These are phyloP conservation scores for Lepidium aucheri DNA, from an alignment of 345 rosid genomes.

Conservation along the genomic window DNA sequence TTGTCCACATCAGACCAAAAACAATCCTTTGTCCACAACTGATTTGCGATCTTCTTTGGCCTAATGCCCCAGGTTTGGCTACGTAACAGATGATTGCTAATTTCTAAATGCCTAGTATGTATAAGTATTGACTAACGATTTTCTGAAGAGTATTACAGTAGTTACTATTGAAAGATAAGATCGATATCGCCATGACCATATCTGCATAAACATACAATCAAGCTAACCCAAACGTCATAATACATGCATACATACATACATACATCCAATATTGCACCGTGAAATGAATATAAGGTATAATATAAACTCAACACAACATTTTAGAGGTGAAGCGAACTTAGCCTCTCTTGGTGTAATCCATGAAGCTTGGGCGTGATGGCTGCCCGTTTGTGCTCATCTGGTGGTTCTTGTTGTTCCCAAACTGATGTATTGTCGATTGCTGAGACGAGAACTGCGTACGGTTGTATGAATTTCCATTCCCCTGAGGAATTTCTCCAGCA, in stretches of 20 bases:
- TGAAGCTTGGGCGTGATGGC: constrained; percentile 31
- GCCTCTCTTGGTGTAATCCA: constrained; percentile 42
- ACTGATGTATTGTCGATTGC: constrained; percentile 43
- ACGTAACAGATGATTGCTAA: not conserved
- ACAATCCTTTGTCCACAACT: too few relatives aligned
- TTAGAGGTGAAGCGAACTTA: not conserved
- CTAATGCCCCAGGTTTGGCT: not conserved
- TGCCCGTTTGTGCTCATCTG: constrained; percentile 37
- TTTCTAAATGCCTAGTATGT: not conserved
- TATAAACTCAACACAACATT: not conserved
- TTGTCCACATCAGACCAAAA: too few relatives aligned
- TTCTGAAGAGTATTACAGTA: not conserved
- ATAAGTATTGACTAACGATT: not conserved
- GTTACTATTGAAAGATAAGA: not conserved
- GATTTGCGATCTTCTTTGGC: not conserved
- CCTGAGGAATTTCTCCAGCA: constrained; percentile 57
- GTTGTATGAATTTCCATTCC: constrained; percentile 49
- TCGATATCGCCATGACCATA: not conserved
- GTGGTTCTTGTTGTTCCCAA: constrained; percentile 37
- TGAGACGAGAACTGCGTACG: constrained; percentile 36
- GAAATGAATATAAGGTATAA: constrained; percentile 13
- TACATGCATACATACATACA: constrained; percentile 14
- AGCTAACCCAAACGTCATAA: not conserved
- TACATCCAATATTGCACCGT: not conserved
- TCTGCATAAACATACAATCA: constrained; percentile 8